Base-by-base conservation (phyloP, 108 stramenopile species). In the Conticribra guillardii region DNA sequence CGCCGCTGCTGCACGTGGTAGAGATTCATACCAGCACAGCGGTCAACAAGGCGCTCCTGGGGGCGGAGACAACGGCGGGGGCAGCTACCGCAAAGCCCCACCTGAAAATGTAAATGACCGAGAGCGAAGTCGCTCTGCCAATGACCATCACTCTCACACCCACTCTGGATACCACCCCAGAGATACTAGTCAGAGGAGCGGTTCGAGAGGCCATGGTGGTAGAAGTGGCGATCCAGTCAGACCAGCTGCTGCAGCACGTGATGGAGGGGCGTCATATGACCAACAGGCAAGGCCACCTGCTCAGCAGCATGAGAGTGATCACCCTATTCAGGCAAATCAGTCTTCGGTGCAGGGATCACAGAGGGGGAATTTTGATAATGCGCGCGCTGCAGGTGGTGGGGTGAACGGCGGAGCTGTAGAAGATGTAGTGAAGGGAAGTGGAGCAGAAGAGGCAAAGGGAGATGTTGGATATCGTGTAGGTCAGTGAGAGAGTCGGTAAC, bases 131-230 rank as follows among this genome's bases (percentile, higher is more conserved):
- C 26, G 63, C 1, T 31, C 54, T n/a, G 45, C 54, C 7, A 48
- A 59, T 29, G 67, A 57, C 37, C 54, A 26, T 31, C 27, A 54
- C 34, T 28, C 26, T 31, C 64, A 14, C 45, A 53, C 29, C 37
- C 48, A 15, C 18, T 3, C 61, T 18, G 22, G 16, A 32, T 45
- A 65, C 32, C 21, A 19, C 32, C 21, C 1, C 33, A 34, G 26
- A 24, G 62, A 47, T 4, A 50, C 53, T 1, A 71, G 78, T 54
- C 66, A 72, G 24, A 60, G 78, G 68, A 78, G 76, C 56, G 76
- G 76, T 54, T 71, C 76, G 34, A 69, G 68, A 31, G 68, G 68
- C 21, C 72, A 55, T 15, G 72, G 55, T 3, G 76, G 76, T 28
- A 54, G 55, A n/a, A n/a, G n/a, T n/a, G n/a, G n/a, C n/a, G n/a